Evolutionary conservation across 768 basidiomycete species (phyloP).

Genomic region (Psilocybe cyanescens): DNA sequence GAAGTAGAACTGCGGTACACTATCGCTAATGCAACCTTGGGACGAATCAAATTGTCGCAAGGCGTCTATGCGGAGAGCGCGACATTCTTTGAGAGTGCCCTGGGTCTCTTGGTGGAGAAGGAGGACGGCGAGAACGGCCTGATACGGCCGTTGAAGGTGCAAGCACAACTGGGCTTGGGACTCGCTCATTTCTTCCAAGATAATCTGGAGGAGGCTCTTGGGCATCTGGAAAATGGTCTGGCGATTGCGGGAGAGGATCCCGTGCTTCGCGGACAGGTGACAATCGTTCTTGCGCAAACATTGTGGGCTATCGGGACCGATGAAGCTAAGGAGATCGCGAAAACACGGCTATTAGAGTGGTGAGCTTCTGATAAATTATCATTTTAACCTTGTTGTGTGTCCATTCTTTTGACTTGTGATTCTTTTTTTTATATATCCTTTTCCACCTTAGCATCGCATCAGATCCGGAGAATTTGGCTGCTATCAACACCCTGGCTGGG

Average conservation of each 20-base stretch:
- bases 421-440: constrained; percentile 4
- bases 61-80: constrained; percentile 62
- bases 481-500: constrained; percentile 84
- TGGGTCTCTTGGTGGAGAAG: constrained; percentile 68
- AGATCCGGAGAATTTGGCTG: constrained; percentile 79
- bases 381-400: not conserved
- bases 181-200: constrained; percentile 71
- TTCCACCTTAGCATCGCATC: constrained; percentile 60
- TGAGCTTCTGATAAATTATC: constrained; percentile 36
- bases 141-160: constrained; percentile 52
- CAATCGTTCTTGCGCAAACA: constrained; percentile 80
- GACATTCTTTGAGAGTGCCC: constrained; percentile 71
- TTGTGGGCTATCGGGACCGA: constrained; percentile 83
- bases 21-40: constrained; percentile 82
- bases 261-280: constrained; percentile 65
- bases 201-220: constrained; percentile 64
- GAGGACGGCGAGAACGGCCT: constrained; percentile 37
- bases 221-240: constrained; percentile 69
- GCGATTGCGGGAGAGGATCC: constrained; percentile 52
- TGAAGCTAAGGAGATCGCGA: constrained; percentile 78
- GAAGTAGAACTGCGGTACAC: constrained; percentile 78
- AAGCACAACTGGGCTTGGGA: constrained; percentile 73
- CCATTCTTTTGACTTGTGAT: not conserved
- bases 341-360: constrained; percentile 83
- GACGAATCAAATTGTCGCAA: constrained; percentile 69